Percentiles rank a stretch among this genome's conserved stretches.
Conservation (phyloP, 148 eudicot species). For the Rhododendron ferrugineum region DNA sequence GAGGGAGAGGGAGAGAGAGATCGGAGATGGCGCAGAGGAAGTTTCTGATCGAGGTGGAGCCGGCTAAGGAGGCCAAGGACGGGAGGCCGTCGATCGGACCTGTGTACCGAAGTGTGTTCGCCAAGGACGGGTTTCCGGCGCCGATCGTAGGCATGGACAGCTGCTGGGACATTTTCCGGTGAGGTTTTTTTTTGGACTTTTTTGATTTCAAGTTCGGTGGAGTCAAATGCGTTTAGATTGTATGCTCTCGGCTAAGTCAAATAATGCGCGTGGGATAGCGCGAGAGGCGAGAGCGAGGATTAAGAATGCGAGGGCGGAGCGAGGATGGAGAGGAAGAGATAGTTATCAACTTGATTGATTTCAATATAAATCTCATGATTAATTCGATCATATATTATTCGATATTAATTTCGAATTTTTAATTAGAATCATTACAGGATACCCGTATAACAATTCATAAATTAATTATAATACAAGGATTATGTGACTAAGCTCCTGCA, state of each 20-base stretch:
- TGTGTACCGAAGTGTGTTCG: slow-evolving; percentile 67
- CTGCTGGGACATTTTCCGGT: slow-evolving; percentile 97
- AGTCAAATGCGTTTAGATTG: background rate
- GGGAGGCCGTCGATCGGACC: slow-evolving; percentile 68
- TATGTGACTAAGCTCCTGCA: background rate
- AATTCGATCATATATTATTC: no score
- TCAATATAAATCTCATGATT: no score
- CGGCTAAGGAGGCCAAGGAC: slow-evolving; percentile 42
- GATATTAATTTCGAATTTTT: no score
- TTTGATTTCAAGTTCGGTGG: background rate
- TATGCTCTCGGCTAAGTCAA: background rate
- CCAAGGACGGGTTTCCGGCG: slow-evolving; percentile 69
- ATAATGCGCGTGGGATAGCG: background rate
- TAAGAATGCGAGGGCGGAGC: background rate
- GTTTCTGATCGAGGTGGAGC: slow-evolving; percentile 59
- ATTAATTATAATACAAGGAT: no score
- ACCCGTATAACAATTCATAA: no score
- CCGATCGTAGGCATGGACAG: slow-evolving; percentile 61
- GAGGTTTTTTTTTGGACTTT: background rate
- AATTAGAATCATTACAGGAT: no score
- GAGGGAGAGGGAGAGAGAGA: slow-evolving; percentile 15
- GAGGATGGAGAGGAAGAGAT: background rate
- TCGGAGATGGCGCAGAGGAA: slow-evolving; percentile 37
- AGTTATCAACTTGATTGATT: no score
- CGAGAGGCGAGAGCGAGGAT: no score